Conservation (phyloP, 331 rosid genomes). For the Arachis monticola region DNA sequence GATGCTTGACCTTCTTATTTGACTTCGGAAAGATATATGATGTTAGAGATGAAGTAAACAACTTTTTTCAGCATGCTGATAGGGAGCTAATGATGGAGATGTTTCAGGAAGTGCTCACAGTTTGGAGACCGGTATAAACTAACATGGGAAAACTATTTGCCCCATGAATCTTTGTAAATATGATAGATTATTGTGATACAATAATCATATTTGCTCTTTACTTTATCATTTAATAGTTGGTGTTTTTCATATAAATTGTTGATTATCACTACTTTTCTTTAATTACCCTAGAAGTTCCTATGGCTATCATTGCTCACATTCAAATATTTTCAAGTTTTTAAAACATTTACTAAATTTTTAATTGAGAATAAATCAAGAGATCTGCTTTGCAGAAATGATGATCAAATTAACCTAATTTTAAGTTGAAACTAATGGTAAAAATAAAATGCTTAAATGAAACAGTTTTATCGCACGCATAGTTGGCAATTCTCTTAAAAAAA, state of each 20-base stretch:
- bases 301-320: too few relatives aligned
- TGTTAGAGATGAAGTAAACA: conserved; percentile 60
- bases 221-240: not conserved
- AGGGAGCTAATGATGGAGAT: conserved; percentile 81
- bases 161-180: conserved; percentile 24
- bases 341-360: too few relatives aligned
- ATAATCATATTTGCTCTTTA: conserved; percentile 12
- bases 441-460: too few relatives aligned
- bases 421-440: too few relatives aligned
- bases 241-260: not conserved
- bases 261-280: not conserved
- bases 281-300: too few relatives aligned
- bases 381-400: too few relatives aligned
- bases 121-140: conserved; percentile 60
- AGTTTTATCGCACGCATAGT: too few relatives aligned
- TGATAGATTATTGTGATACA: conserved; percentile 21
- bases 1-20: conserved; percentile 74
- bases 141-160: not conserved
- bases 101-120: conserved; percentile 83
- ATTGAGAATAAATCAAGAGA: too few relatives aligned
- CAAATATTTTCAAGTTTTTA: too few relatives aligned
- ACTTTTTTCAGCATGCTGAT: conserved; percentile 71
- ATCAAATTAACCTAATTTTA: too few relatives aligned
- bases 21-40: conserved; percentile 87
- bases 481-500: too few relatives aligned